Evolutionary conservation across 2,329 filamentous ascomycete species (phyloP), one percentile per base, ranked within the genome.

Genomic region (Calonectria multiphialidica): DNA sequence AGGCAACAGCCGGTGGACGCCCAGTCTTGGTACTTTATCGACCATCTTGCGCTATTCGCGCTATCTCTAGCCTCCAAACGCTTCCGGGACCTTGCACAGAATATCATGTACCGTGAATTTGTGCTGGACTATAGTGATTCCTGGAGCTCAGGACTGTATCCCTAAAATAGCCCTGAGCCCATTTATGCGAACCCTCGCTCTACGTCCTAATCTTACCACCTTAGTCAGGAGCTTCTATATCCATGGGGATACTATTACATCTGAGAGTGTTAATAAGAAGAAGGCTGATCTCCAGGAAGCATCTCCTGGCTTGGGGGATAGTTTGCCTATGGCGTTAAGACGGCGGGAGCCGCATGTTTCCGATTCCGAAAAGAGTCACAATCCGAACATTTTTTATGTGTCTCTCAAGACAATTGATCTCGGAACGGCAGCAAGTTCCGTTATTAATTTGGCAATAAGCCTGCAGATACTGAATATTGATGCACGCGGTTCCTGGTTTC

Each of bases 381-480:
- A n/a, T 47, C 12, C 8, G 21, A 28, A 30, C 53, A 35, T 47
- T 63, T 15, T 42, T 45, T n/a, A 18, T n/a, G 42, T 72, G 16
- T 40, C 59, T n/a, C 2, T 65, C 16, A 67, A 25, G 66, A 69
- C 49, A 6, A 23, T 72, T 37, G 70, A 69, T 25, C 25, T 50
- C 28, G 49, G 59, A 2, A 16, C 44, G 2, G 7, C 5, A 2
- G 13, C 42, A 44, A 23, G 23, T 16, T 15, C 28, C 55, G 7
- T 65, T 15, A 5, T 49, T 21, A n/a, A 30, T 44, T n/a, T 65
- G 6, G 53, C 66, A 2, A 28, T 66, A 21, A 23, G 49, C 23
- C 42, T 72, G 6, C 65, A 72, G 37, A 69, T 28, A 5, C 50
- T 72, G 23, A 68, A 68, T 33, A 30, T 68, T 37, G 30, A 68